Evolutionary conservation across 2,329 filamentous ascomycete genomes (phyloP).

Genomic region (Cordyceps farinosa): DNA sequence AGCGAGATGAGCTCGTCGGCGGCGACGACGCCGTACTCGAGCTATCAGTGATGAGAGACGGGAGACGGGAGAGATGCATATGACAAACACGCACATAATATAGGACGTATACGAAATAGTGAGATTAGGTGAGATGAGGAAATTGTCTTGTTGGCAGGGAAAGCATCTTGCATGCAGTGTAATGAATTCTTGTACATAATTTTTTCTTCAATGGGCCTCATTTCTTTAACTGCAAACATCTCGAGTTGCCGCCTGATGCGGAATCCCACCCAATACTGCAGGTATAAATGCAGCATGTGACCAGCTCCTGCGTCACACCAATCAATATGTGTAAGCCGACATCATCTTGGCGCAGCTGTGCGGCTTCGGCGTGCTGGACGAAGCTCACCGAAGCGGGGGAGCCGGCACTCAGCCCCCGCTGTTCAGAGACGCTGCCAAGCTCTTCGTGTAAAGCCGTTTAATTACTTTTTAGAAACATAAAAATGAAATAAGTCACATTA

Average conservation of each 20-base stretch:
- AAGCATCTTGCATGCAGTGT: background rate
- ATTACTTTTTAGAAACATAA: no score
- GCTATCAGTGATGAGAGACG: background rate
- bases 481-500: no score
- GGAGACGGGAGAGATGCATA: background rate
- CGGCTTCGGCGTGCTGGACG: background rate
- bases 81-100: background rate
- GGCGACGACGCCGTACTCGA: constrained; percentile 36
- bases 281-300: background rate
- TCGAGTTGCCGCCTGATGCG: background rate
- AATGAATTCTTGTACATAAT: constrained; percentile 5
- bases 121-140: no score
- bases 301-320: background rate
- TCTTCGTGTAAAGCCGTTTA: no score
- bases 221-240: background rate
- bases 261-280: background rate
- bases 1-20: constrained; percentile 47
- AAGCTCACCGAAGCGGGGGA: constrained; percentile 14
- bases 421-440: background rate
- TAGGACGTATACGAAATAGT: background rate
- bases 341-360: background rate
- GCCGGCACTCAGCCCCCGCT: constrained; percentile 3
- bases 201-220: background rate
- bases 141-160: background rate
- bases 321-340: background rate